These are phyloP conservation scores for Tanacetum coccineum DNA, from an alignment of 129 eudicot species.

Conservation along the genomic window DNA sequence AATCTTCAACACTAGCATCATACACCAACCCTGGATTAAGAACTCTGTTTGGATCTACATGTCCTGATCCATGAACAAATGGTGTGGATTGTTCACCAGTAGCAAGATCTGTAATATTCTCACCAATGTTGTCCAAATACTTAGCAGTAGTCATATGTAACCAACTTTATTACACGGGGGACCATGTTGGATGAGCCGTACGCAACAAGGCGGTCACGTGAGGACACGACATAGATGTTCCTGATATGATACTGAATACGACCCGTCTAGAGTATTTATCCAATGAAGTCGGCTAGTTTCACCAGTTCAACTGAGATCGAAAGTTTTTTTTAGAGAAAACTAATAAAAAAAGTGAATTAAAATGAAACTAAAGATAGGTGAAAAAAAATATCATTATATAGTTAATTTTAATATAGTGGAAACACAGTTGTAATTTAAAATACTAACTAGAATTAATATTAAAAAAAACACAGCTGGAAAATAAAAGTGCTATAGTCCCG, in stretches of 20 bases:
- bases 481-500: no score
- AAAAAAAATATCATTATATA: no score
- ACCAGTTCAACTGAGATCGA: constrained; percentile 99
- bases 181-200: constrained; percentile 70
- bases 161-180: constrained; percentile 83
- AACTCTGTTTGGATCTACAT: constrained; percentile 87
- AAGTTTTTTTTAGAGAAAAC: no score
- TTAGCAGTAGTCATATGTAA: constrained; percentile 82
- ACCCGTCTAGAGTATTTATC: constrained; percentile 72
- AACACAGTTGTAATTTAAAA: no score
- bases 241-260: constrained; percentile 80
- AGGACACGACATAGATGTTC: constrained; percentile 98
- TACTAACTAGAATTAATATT: no score
- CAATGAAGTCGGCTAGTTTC: constrained; percentile 58
- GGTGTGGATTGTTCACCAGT: constrained; percentile 76
- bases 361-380: no score
- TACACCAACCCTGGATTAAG: constrained; percentile 81
- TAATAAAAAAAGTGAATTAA: no score
- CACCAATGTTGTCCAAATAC: constrained; percentile 58
- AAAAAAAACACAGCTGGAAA: no score
- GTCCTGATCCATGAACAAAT: constrained; percentile 90
- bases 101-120: constrained; percentile 74
- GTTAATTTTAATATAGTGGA: no score
- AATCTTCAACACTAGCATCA: constrained; percentile 52
- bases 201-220: constrained; percentile 86